phyloP scores from a whole-genome alignment of 1,139 yeast species.

The Magnusiomyces sp. region DNA sequence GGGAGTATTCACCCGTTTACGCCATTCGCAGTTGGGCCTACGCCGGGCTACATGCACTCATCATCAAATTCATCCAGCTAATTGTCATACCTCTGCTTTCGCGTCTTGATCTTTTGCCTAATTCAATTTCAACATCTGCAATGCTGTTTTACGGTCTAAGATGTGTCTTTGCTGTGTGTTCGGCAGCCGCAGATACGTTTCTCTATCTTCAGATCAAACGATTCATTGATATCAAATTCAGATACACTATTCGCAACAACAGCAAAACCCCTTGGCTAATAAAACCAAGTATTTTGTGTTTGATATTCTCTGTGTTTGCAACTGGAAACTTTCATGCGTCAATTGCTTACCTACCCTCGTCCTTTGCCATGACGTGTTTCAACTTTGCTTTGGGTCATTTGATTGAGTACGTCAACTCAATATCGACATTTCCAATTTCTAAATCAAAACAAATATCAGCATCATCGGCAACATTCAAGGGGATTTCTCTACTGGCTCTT shows the following conservation, averaged over 20 bases:
- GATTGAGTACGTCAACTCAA: conserved; percentile 21
- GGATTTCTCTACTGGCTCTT: conserved; percentile 45
- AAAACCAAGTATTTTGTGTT: conserved; percentile 16
- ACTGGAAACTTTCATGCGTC: conserved; percentile 85
- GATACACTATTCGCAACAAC: too few relatives aligned
- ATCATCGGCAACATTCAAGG: conserved; percentile 31
- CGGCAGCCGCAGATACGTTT: conserved; percentile 46
- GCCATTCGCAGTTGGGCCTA: conserved; percentile 85
- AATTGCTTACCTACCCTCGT: conserved; percentile 76
- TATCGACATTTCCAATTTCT: conserved; percentile 16
- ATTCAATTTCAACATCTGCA: not conserved
- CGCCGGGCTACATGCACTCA: conserved; percentile 30
- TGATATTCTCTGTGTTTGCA: conserved; percentile 39
- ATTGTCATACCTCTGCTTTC: not conserved
- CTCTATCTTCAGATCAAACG: conserved; percentile 40
- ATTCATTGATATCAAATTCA: conserved; percentile 10
- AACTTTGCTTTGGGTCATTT: conserved; percentile 46
- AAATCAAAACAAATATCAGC: not conserved
- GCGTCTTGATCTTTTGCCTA: not conserved
- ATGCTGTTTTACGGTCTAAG: conserved; percentile 46
- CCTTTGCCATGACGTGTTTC: conserved; percentile 66
- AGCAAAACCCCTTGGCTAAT: too few relatives aligned
- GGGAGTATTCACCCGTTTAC: conserved; percentile 92
- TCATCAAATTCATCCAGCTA: conserved; percentile 16
- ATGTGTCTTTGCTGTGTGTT: conserved; percentile 42